These are phyloP conservation scores for Eucalyptus dawsonii DNA, from an alignment of 345 rosid species.

Conservation along the genomic window DNA sequence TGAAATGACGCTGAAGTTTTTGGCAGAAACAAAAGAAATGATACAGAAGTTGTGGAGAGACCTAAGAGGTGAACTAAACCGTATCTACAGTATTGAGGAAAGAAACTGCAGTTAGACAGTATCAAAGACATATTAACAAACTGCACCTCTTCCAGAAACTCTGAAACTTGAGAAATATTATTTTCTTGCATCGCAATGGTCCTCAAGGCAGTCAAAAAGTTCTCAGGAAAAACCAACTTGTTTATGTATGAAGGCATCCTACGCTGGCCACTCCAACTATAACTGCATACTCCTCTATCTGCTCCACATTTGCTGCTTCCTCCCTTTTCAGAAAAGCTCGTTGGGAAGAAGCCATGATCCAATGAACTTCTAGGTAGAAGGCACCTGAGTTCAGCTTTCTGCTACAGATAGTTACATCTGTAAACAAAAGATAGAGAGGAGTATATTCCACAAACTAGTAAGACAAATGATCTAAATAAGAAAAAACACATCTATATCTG, in stretches of 20 bases:
- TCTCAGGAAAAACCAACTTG: slow-evolving; percentile 78
- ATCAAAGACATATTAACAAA: background rate
- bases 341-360: slow-evolving; percentile 52
- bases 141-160: slow-evolving; percentile 75
- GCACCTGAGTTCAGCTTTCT: slow-evolving; percentile 80
- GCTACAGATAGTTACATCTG: slow-evolving; percentile 2
- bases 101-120: background rate
- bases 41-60: background rate
- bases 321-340: slow-evolving; percentile 15
- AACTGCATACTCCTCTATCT: slow-evolving; percentile 18
- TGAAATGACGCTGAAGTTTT: background rate
- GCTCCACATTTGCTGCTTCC: slow-evolving; percentile 1
- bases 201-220: slow-evolving; percentile 69
- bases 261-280: slow-evolving; percentile 95
- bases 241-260: slow-evolving; percentile 52
- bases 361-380: slow-evolving; percentile 63
- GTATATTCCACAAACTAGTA: background rate
- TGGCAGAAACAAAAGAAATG: background rate
- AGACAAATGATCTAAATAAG: background rate
- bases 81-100: background rate
- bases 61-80: background rate
- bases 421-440: background rate
- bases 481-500: background rate
- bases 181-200: slow-evolving; percentile 75
- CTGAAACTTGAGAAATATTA: slow-evolving; percentile 54